Percentiles rank a stretch among this genome's conserved stretches.
Conservation (phyloP, 371 early-diverging fungal genomes). For the Caulochytrium protostelioides region DNA sequence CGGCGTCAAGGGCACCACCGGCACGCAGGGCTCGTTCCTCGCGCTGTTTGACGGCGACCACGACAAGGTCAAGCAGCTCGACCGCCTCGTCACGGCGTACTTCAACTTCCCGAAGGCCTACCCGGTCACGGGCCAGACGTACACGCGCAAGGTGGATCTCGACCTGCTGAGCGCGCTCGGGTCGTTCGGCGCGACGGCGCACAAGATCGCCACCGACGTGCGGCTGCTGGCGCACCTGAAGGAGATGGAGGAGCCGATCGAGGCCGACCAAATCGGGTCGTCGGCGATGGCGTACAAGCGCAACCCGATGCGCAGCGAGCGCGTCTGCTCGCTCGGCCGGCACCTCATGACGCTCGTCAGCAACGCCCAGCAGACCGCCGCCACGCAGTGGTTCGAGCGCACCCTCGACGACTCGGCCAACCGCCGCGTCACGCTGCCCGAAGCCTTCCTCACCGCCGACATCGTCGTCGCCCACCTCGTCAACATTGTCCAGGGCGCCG, state of each 20-base stretch:
- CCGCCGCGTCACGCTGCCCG: constrained; percentile 85
- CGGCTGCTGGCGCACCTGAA: constrained; percentile 86
- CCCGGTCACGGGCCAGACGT: constrained; percentile 92
- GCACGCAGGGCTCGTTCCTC: constrained; percentile 94
- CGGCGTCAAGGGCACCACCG: constrained; percentile 96
- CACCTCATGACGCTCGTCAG: constrained; percentile 80
- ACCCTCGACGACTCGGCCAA: constrained; percentile 91
- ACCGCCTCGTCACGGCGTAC: constrained; percentile 67
- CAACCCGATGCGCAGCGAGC: constrained; percentile 96
- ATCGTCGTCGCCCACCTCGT: constrained; percentile 76
- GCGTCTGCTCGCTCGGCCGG: constrained; percentile 84
- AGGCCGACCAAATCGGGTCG: constrained; percentile 93
- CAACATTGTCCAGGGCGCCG: constrained; percentile 88
- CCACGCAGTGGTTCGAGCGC: constrained; percentile 91
- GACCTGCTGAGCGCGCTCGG: constrained; percentile 68
- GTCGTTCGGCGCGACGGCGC: constrained; percentile 85
- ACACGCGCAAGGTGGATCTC: constrained; percentile 89
- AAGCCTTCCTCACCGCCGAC: constrained; percentile 91
- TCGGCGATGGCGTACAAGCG: constrained; percentile 99
- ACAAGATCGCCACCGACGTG: constrained; percentile 92
- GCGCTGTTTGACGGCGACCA: constrained; percentile 85
- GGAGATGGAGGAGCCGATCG: constrained; percentile 96
- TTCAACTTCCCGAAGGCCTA: constrained; percentile 62
- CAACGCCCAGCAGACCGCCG: constrained; percentile 70
- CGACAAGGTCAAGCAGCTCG: constrained; percentile 72